phyloP scores from a whole-genome alignment of 805 yeast genomes.

The Saturnispora gosingensis region DNA sequence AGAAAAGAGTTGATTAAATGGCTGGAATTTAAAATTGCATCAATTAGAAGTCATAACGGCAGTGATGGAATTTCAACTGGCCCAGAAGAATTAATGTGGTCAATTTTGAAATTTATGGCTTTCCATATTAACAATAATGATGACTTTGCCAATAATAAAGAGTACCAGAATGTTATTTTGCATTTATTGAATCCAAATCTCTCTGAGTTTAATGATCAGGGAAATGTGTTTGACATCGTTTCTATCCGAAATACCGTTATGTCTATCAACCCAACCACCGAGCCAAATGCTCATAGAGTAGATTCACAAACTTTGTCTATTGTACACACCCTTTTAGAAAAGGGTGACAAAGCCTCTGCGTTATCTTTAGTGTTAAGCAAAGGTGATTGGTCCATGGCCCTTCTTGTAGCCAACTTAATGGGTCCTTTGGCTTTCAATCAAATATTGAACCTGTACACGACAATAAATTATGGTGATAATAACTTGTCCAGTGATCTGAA shows the following conservation, averaged over 20 bases:
- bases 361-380: conserved; percentile 49
- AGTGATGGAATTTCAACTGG: conserved; percentile 12
- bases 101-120: conserved; percentile 20
- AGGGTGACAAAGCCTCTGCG: conserved; percentile 63
- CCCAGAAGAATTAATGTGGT: conserved; percentile 23
- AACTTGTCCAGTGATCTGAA: conserved; percentile 21
- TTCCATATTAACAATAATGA: conserved; percentile 18
- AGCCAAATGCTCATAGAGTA: conserved; percentile 21
- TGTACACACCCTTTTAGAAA: conserved; percentile 35
- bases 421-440: conserved; percentile 41
- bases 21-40: conserved; percentile 33
- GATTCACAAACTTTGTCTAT: conserved; percentile 20
- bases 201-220: conserved; percentile 6
- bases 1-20: conserved; percentile 64
- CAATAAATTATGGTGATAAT: conserved; percentile 15
- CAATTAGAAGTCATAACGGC: conserved; percentile 11
- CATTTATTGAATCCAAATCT: conserved; percentile 35
- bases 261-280: conserved; percentile 9
- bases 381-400: conserved; percentile 69
- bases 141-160: conserved; percentile 20
- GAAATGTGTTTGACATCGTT: conserved; percentile 14
- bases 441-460: conserved; percentile 36
- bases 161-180: conserved; percentile 29
- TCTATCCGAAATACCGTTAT: conserved; percentile 13
- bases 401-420: conserved; percentile 57